phyloP scores from a whole-genome alignment of 228 moss, liverwort and hornwort species.

The Sphagnum fallax region DNA sequence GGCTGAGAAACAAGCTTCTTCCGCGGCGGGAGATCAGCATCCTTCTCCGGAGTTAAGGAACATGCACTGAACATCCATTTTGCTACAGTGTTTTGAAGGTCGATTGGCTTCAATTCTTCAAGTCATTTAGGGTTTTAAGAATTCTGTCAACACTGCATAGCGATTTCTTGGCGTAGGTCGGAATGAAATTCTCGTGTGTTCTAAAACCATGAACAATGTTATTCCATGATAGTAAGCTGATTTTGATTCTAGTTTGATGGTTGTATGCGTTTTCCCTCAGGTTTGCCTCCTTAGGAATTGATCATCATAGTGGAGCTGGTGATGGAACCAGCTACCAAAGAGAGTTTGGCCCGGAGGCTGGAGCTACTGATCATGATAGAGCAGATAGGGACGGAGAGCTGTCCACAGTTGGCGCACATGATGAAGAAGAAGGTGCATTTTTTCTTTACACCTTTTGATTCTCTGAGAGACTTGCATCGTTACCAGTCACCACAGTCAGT shows the following conservation, averaged over 20 bases:
- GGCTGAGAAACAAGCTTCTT: slow-evolving; percentile 6
- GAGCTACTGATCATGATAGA: slow-evolving; percentile 13
- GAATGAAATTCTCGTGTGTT: too few species aligned
- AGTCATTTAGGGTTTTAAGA: not conserved
- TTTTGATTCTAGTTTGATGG: too few species aligned
- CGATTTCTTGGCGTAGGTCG: not conserved
- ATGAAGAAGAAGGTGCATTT: slow-evolving; percentile 43
- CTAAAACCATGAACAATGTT: too few species aligned
- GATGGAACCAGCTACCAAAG: not conserved
- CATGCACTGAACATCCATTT: slow-evolving; percentile 12
- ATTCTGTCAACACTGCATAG: not conserved
- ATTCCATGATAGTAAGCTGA: too few species aligned
- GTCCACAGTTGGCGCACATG: slow-evolving; percentile 19
- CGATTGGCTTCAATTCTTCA: not conserved
- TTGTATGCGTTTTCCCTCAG: too few species aligned
- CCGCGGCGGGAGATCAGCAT: not conserved
- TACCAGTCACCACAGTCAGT: too few species aligned
- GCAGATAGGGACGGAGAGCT: slow-evolving; percentile 8
- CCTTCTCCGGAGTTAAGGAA: not conserved
- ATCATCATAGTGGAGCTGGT: not conserved
- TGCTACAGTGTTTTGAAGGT: not conserved
- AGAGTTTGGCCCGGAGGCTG: slow-evolving; percentile 7
- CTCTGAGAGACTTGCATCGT: too few species aligned
- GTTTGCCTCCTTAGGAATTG: not conserved
- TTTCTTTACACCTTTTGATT: not conserved